Evolutionary conservation across 306 rosid species (phyloP), one percentile per base, ranked within the genome.

Genomic region (Cicer bijugum): DNA sequence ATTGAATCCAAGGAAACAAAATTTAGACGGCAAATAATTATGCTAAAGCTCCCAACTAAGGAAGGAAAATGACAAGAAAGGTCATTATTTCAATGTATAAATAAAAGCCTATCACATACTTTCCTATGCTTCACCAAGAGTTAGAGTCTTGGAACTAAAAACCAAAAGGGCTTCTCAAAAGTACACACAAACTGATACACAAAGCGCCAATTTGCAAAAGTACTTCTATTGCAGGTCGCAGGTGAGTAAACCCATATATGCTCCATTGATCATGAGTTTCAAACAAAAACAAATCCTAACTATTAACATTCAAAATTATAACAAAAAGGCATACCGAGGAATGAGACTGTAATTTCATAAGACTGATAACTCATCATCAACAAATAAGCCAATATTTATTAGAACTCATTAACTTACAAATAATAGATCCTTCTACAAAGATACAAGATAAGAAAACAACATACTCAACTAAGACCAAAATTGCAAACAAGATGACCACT

Each of bases 321-420:
- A 51, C 7, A 73, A 51, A 46, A n/a, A 12, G 12, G 9, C 3
- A 53, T 8, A 47, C 12, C 52, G 1, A 6, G 9, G 50, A 67
- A 20, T 52, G 14, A 10, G 28, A 74, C 76, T 38, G 12, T 40
- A 51, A 35, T 60, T 60, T 60, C 8, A 50, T 16, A 67, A 37
- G 63, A 43, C 39, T 2, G 12, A 47, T 38, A 66, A 47, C 7
- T 39, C 60, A 68, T 38, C 43, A 75, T 60, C 51, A 60, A 74
- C 20, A 75, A 62, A 51, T 19, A 61, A 67, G 6, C 42, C 50
- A 47, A 23, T 23, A 16, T 12, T 58, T 74, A 17, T 15, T 15
- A 38, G 33, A 60, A 44, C 46, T 28, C 19, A 1, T 70, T 42
- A 57, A 46, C 37, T 9, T 55, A 70, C 45, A 44, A 53, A 53